phyloP scores from a whole-genome alignment of 2,329 filamentous ascomycete genomes.

The Polychaeton citri region DNA sequence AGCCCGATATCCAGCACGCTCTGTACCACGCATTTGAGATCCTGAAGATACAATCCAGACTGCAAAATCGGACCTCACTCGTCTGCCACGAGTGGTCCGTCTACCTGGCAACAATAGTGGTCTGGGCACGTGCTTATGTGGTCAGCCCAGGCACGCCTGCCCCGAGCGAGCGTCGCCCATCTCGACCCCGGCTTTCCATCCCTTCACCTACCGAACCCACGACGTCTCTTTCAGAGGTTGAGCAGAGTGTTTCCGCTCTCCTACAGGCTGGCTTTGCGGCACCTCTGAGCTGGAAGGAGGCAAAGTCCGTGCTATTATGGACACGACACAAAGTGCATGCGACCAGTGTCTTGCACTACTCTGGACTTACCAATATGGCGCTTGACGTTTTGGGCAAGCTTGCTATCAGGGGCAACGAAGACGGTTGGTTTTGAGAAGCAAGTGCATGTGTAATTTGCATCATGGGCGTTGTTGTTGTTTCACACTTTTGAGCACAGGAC shows the following conservation, averaged over 20 bases:
- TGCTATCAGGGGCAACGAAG: constrained; percentile 11
- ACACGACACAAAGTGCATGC: constrained; percentile 12
- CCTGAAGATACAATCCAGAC: constrained; percentile 9
- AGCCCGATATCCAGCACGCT: constrained; percentile 3
- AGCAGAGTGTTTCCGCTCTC: constrained; percentile 4
- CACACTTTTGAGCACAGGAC: too few relatives aligned
- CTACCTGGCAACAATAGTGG: constrained; percentile 14
- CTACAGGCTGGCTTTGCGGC: constrained; percentile 1
- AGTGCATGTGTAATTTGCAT: too few relatives aligned
- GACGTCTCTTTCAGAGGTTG: constrained; percentile 5
- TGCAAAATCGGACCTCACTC: constrained; percentile 7
- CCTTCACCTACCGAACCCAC: constrained; percentile 2
- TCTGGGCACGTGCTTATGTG: constrained; percentile 16
- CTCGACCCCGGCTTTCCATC: constrained; percentile 1
- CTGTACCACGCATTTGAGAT: constrained; percentile 13
- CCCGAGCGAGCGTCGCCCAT: background rate
- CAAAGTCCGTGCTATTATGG: constrained; percentile 12
- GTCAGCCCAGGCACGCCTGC: constrained; percentile 1
- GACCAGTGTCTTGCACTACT: constrained; percentile 10
- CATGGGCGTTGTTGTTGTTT: too few relatives aligned
- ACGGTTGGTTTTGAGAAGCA: constrained; percentile 13
- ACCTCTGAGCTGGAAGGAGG: constrained; percentile 6
- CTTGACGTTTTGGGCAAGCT: constrained; percentile 16
- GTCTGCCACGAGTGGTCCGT: constrained; percentile 18
- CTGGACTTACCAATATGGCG: constrained; percentile 13